These are phyloP conservation scores for Myotisia sp. DNA, from an alignment of 2,329 filamentous ascomycete genomes.

Conservation along the genomic window DNA sequence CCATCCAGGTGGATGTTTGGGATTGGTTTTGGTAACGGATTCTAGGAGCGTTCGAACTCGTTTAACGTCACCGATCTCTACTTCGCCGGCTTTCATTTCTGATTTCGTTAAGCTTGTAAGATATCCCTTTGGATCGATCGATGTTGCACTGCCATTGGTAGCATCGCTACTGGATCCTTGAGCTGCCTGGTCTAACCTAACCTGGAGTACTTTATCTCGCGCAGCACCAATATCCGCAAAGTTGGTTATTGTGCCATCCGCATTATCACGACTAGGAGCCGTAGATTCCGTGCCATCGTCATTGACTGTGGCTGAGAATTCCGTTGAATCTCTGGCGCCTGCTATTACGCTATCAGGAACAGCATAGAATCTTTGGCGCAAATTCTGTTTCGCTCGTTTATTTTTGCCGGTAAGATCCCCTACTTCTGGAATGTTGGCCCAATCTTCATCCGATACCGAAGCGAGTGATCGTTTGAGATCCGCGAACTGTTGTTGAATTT, in stretches of 20 bases:
- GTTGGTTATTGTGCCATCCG: constrained; percentile 88
- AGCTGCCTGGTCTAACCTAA: constrained; percentile 81
- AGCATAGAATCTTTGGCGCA: constrained; percentile 79
- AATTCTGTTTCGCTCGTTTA: constrained; percentile 65
- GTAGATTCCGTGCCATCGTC: constrained; percentile 54
- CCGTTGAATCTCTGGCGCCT: constrained; percentile 62
- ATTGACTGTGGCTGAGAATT: constrained; percentile 76
- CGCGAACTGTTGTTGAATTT: constrained; percentile 95
- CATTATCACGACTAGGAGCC: constrained; percentile 32
- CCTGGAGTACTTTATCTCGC: constrained; percentile 86
- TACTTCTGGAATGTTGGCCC: constrained; percentile 88
- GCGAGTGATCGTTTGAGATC: constrained; percentile 84
- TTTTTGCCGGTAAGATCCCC: constrained; percentile 95
- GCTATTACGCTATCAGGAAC: constrained; percentile 93
- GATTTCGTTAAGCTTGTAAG: constrained; percentile 80
- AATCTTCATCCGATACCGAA: constrained; percentile 85
- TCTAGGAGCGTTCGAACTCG: constrained; percentile 84
- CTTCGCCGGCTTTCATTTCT: constrained; percentile 62
- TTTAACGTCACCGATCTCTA: constrained; percentile 87
- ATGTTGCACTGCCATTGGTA: constrained; percentile 66
- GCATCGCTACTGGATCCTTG: constrained; percentile 56
- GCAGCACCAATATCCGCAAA: constrained; percentile 96
- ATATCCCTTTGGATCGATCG: constrained; percentile 89
- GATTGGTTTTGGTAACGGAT: constrained; percentile 93
- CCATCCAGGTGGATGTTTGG: constrained; percentile 87